Base-by-base conservation (phyloP, 164 flowering plant genomes). In the Aristolochia contorta region DNA sequence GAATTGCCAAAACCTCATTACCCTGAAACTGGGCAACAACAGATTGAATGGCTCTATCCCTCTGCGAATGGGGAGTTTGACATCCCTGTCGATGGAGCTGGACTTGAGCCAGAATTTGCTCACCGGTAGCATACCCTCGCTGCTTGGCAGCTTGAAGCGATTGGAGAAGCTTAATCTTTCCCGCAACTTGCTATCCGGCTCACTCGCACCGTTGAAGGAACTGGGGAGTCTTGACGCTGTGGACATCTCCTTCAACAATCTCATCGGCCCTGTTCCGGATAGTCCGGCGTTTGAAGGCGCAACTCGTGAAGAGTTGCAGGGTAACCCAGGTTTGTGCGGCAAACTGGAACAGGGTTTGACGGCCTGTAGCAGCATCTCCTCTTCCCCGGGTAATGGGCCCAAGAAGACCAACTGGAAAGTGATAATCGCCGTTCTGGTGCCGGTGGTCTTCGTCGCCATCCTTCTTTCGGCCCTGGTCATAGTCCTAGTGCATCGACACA, bases 191-290 rank as follows among this genome's bases (percentile, higher is more conserved):
- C 62, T 74, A 8, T 54, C 71, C 1, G 74, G 77, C 22, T 41
- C 51, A 9, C 58, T 70, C 43, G 67, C 71, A 6, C 2, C 69
- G 5, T 49, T 70, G 19, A 16, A 32, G 14, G 69, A 33, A 7
- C 33, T 74, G 69, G 1, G 6, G 9, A 67, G 74, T 49, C 62
- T 74, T 48, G 54, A n/a, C 32, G 61, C 33, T 1, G 64, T 65
- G 50, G 69, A 74, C 50, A 49, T 74, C 57, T 74, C 77, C 32
- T 23, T 60, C 37, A 74, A 74, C 58, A 25, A 54, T 20, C 65
- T 74, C 8, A 57, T 47, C 21, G 77, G 77, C 10, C 69, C 74
- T 13, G 54, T 74, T 54, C 77, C 77, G 46, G 55, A 61, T 21
- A 47, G 19, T 12, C 1, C 30, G 2, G 59, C 60, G 21, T 61